Conservation (phyloP, 768 basidiomycete species). For the Leucogyrophana mollusca region DNA sequence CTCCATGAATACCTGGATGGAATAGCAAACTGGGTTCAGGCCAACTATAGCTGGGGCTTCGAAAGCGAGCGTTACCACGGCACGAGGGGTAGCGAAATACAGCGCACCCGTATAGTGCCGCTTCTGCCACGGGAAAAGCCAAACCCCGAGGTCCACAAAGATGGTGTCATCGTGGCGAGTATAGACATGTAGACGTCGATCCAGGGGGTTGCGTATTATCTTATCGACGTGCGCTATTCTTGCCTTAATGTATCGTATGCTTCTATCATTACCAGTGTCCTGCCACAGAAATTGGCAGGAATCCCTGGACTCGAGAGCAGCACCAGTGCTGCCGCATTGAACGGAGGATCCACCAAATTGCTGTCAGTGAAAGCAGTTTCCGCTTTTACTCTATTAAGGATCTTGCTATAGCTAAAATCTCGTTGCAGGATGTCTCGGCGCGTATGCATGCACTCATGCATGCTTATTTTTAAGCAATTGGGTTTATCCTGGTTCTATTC, state of each 20-base stretch:
- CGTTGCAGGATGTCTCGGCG: constrained; percentile 43
- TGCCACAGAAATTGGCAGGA: constrained; percentile 28
- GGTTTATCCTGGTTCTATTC: constrained; percentile 51
- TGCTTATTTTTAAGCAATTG: constrained; percentile 57
- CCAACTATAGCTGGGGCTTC: constrained; percentile 26
- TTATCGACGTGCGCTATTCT: no score
- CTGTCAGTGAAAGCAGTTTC: constrained; percentile 15
- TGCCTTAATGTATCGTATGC: no score
- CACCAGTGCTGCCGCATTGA: constrained; percentile 42
- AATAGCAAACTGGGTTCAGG: constrained; percentile 25
- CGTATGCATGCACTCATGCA: constrained; percentile 53
- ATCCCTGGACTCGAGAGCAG: constrained; percentile 34
- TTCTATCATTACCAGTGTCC: constrained; percentile 63
- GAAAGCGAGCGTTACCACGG: constrained; percentile 13
- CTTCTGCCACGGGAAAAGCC: no score
- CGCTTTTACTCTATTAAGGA: background rate
- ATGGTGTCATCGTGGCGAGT: no score
- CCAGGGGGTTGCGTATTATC: no score
- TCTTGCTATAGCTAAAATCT: background rate
- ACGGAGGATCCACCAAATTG: constrained; percentile 39
- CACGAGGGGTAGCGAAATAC: no score
- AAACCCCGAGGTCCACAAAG: no score
- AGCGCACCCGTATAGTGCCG: no score
- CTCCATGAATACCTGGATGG: constrained; percentile 22
- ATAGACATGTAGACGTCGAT: no score